phyloP scores from a whole-genome alignment of 805 yeast genomes.

The Candida michaelii region DNA sequence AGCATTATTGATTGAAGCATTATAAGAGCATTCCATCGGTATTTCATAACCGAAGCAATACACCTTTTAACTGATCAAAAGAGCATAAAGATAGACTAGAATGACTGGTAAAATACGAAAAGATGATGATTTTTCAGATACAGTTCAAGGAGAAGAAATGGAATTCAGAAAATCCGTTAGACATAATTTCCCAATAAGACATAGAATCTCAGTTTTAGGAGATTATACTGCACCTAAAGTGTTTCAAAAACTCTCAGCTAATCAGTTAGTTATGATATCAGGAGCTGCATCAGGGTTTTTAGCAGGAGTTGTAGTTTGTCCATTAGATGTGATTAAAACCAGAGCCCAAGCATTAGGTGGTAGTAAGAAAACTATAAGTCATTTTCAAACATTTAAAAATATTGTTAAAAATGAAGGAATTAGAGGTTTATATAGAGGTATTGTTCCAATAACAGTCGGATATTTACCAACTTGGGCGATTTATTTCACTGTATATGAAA shows the following conservation, averaged over 20 bases:
- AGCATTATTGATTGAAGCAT: too few species aligned
- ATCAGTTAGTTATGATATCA: conserved; percentile 71
- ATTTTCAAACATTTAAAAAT: conserved; percentile 59
- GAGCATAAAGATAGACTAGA: background rate
- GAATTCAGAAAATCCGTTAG: conserved; percentile 28
- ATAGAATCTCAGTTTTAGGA: conserved; percentile 20
- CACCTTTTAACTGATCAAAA: background rate
- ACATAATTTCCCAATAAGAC: conserved; percentile 22
- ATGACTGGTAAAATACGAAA: conserved; percentile 9
- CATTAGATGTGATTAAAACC: conserved; percentile 93
- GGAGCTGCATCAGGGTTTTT: conserved; percentile 95
- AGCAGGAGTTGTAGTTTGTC: conserved; percentile 89
- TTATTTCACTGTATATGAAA: conserved; percentile 87
- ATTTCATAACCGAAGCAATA: too few species aligned
- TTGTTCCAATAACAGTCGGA: conserved; percentile 89
- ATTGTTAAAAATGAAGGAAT: conserved; percentile 78
- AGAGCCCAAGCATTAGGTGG: conserved; percentile 89
- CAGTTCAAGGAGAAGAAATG: conserved; percentile 38
- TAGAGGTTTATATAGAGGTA: conserved; percentile 82
- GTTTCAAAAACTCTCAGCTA: conserved; percentile 31
- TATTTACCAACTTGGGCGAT: conserved; percentile 98
- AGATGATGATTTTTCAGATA: conserved; percentile 32
- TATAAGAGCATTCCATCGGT: too few species aligned
- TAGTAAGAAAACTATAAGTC: conserved; percentile 38
- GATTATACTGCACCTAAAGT: conserved; percentile 21